A percentile compares a stretch with the other conserved stretches of the same genome.
phyloP scores from a whole-genome alignment of 331 rosid genomes.

The Cydonia oblonga region DNA sequence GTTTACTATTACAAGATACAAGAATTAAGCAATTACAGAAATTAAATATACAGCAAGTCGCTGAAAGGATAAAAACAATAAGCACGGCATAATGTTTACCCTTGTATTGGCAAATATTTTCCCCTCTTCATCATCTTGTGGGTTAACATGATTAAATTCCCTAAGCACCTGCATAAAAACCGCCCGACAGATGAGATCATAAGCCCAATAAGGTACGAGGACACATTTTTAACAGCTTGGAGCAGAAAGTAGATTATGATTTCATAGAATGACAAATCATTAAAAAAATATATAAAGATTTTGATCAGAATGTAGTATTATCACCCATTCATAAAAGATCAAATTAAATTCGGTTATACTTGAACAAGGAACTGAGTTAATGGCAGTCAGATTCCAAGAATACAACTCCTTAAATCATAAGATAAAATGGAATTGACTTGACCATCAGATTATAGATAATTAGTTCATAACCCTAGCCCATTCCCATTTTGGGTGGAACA shows the following conservation, averaged over 20 bases:
- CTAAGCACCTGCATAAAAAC: slow-evolving; percentile 63
- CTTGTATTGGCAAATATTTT: slow-evolving; percentile 65
- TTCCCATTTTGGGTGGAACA: too few relatives aligned
- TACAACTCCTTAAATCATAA: background rate
- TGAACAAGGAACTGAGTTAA: background rate
- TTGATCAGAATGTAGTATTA: background rate
- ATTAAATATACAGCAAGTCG: background rate
- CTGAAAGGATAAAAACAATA: background rate
- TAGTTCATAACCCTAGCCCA: too few relatives aligned
- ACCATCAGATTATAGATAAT: too few relatives aligned
- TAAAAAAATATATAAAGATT: too few relatives aligned
- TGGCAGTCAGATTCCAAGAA: background rate
- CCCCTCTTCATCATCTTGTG: slow-evolving; percentile 95
- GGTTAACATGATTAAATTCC: slow-evolving; percentile 96
- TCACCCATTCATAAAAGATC: background rate
- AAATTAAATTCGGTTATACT: background rate
- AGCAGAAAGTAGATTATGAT: background rate
- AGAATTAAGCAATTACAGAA: background rate
- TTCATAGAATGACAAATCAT: background rate
- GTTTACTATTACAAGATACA: background rate
- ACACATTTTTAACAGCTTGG: background rate
- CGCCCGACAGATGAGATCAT: slow-evolving; percentile 13
- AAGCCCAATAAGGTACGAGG: too few relatives aligned
- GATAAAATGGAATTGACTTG: too few relatives aligned
- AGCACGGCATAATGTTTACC: slow-evolving; percentile 30